Evolutionary conservation across 1,139 yeast genomes (phyloP).

Genomic region (Blastobotrys arbuscula): DNA sequence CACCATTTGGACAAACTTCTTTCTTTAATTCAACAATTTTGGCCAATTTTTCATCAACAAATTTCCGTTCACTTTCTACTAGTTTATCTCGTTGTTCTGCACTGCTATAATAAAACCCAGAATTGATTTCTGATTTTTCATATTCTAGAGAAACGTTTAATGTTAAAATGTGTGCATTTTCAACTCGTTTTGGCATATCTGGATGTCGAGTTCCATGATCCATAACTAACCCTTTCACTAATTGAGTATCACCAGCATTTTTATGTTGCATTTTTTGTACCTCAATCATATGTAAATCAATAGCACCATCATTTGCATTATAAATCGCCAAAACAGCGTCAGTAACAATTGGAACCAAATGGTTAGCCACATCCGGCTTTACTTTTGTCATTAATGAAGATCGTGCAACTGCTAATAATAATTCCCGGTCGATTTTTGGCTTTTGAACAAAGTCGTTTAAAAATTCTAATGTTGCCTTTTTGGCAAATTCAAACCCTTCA

Average conservation of each 20-base stretch:
- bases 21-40: conserved; percentile 91
- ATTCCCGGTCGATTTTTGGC: conserved; percentile 63
- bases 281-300: conserved; percentile 96
- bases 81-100: conserved; percentile 96
- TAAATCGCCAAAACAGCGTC: conserved; percentile 88
- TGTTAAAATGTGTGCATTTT: conserved; percentile 78
- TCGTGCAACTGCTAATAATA: conserved; percentile 85
- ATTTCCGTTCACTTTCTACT: conserved; percentile 88
- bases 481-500: conserved; percentile 91
- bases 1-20: conserved; percentile 71
- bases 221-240: conserved; percentile 83
- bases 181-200: conserved; percentile 89
- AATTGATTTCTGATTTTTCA: conserved; percentile 96
- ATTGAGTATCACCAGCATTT: conserved; percentile 73
- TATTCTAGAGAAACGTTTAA: conserved; percentile 93
- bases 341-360: conserved; percentile 88
- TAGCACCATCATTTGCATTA: conserved; percentile 42
- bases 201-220: conserved; percentile 99
- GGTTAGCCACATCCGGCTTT: conserved; percentile 64
- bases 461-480: conserved; percentile 64
- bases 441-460: conserved; percentile 53
- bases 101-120: conserved; percentile 88
- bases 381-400: conserved; percentile 87
- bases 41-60: conserved; percentile 88
- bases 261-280: conserved; percentile 98